These are phyloP conservation scores for Thinopyrum elongatum DNA, from an alignment of 176 grass and related monocot genomes.

Conservation along the genomic window DNA sequence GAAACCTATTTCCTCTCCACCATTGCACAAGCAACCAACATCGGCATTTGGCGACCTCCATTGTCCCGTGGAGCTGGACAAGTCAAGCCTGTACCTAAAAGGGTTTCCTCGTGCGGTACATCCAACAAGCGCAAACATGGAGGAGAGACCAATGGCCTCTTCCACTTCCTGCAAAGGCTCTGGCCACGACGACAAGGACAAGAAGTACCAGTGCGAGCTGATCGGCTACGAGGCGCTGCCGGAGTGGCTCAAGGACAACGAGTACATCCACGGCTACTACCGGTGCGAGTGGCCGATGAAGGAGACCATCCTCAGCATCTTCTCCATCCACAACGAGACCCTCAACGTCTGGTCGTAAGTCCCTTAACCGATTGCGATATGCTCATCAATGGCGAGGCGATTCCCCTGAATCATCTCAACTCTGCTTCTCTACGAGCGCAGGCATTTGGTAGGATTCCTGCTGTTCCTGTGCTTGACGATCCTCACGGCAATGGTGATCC, in stretches of 20 bases:
- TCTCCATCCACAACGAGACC: conserved; percentile 90
- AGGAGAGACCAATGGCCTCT: conserved; percentile 35
- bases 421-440: conserved; percentile 15
- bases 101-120: not conserved
- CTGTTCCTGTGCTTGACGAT: conserved; percentile 71
- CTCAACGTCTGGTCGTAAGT: conserved; percentile 91
- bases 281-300: conserved; percentile 80
- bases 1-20: not conserved
- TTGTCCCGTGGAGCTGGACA: conserved; percentile 15
- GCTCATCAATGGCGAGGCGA: not conserved
- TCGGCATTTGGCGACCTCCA: not conserved
- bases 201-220: conserved; percentile 38
- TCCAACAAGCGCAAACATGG: not conserved
- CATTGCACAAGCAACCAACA: conserved; percentile 31
- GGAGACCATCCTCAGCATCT: conserved; percentile 76
- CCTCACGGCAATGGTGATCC: conserved; percentile 68
- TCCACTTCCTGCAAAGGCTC: conserved; percentile 14
- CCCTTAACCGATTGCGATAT: not conserved
- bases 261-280: conserved; percentile 74
- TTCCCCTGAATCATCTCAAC: not conserved
- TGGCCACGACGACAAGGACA: not conserved
- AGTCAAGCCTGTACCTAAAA: not conserved
- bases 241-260: conserved; percentile 85
- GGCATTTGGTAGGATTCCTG: conserved; percentile 85
- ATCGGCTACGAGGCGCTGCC: conserved; percentile 54